Conservation (phyloP, 2,329 filamentous ascomycete species). For the Aspergillus neoniger region DNA sequence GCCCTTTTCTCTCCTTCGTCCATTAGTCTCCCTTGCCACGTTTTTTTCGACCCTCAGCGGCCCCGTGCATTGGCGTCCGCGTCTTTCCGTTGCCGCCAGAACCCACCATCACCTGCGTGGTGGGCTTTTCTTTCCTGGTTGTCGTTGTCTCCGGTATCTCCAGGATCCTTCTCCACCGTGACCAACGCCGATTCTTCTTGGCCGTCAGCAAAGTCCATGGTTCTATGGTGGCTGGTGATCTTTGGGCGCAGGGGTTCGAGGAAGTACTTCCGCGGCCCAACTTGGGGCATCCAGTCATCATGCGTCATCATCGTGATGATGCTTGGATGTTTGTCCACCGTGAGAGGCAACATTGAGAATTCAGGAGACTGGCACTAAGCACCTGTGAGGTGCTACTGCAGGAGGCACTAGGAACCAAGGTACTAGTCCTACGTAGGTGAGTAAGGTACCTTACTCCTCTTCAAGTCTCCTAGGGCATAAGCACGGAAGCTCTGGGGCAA, state of each 20-base stretch:
- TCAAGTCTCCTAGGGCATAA: not conserved
- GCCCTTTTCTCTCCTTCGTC: conserved; percentile 1
- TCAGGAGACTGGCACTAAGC: not conserved
- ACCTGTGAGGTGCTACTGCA: not conserved
- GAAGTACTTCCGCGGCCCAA: conserved; percentile 6
- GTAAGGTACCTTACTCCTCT: too few relatives aligned
- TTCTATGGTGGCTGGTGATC: conserved; percentile 10
- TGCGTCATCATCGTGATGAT: not conserved
- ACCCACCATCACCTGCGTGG: conserved; percentile 28
- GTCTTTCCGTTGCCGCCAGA: conserved; percentile 36
- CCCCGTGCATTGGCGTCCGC: conserved; percentile 37
- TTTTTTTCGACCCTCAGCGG: conserved; percentile 36
- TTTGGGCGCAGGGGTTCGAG: conserved; percentile 6
- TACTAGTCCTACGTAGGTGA: not conserved
- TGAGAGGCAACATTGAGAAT: not conserved
- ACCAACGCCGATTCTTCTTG: conserved; percentile 17
- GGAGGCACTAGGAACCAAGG: not conserved
- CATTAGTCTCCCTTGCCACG: conserved; percentile 26
- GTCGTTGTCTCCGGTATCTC: conserved; percentile 18
- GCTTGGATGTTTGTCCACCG: not conserved
- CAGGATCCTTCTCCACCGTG: conserved; percentile 17
- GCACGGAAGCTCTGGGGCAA: not conserved
- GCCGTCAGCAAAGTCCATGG: conserved; percentile 13
- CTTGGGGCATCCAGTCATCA: conserved; percentile 8
- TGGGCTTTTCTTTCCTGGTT: conserved; percentile 18